Evolutionary conservation across 2,329 filamentous ascomycete genomes (phyloP).

Genomic region (Penicillium sp.): DNA sequence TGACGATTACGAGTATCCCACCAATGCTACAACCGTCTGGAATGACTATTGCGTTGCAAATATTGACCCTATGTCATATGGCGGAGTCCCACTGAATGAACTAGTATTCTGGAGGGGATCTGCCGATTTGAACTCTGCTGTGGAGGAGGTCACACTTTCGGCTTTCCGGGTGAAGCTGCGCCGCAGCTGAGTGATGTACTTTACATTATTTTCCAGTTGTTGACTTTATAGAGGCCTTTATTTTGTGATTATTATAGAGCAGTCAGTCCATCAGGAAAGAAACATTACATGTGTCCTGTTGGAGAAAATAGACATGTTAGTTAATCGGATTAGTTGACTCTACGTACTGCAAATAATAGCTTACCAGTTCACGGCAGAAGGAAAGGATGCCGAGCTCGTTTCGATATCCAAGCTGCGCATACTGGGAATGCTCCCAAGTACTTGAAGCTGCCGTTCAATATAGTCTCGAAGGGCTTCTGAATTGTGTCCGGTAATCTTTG

Average conservation of each 20-base stretch:
- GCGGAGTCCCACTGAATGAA: constrained; percentile 38
- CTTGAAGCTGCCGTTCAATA: not conserved
- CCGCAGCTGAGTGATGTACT: not conserved
- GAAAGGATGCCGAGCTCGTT: not conserved
- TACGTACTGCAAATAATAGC: not conserved
- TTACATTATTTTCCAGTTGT: not conserved
- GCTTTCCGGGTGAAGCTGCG: constrained; percentile 31
- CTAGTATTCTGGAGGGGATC: constrained; percentile 39
- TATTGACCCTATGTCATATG: constrained; percentile 38
- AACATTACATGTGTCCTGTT: constrained; percentile 4
- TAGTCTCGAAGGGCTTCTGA: not conserved
- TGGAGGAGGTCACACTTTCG: constrained; percentile 34
- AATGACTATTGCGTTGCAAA: constrained; percentile 43
- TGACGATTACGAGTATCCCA: constrained; percentile 15
- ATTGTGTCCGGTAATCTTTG: not conserved
- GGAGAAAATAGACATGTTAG: not conserved
- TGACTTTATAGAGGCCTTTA: not conserved
- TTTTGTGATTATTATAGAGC: not conserved
- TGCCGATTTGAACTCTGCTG: constrained; percentile 4
- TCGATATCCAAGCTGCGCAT: not conserved
- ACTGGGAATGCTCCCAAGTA: not conserved
- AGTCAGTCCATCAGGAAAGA: not conserved
- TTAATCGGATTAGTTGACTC: not conserved
- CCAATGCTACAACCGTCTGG: constrained; percentile 13
- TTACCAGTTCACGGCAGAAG: not conserved